phyloP scores from a whole-genome alignment of 75 land plant species.

The Picea sitchensis region DNA sequence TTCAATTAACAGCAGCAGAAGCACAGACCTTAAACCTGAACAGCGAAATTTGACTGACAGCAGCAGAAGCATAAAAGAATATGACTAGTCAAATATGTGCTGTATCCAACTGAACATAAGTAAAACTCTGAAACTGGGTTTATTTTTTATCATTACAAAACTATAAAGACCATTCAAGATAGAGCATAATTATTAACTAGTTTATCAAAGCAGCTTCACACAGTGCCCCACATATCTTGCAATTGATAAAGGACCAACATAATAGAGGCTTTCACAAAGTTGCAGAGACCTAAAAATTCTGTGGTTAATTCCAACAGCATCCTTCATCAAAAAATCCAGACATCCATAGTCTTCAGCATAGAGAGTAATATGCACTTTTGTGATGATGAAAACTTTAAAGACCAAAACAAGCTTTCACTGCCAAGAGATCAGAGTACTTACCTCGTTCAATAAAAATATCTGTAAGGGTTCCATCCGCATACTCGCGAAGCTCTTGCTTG shows the following conservation, averaged over 20 bases:
- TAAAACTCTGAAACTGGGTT: neutral
- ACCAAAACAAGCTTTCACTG: neutral
- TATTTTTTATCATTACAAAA: neutral
- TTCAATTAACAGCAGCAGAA: no score
- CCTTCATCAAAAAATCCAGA: neutral
- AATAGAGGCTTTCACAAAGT: neutral
- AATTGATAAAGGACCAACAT: neutral
- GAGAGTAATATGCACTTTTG: neutral
- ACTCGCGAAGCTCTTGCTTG: constrained; percentile 96
- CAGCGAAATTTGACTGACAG: neutral
- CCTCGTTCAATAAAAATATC: constrained; percentile 97
- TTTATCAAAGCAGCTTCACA: neutral
- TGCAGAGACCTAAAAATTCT: neutral
- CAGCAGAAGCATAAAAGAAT: neutral
- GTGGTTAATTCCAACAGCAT: neutral
- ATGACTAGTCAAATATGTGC: neutral
- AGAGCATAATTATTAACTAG: neutral
- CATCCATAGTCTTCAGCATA: no score
- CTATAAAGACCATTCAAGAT: neutral
- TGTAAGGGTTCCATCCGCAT: constrained; percentile 97
- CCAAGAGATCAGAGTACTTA: constrained; percentile 23
- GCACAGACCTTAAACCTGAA: no score
- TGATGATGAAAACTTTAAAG: neutral
- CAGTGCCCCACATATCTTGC: neutral
- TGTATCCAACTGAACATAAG: neutral